Base-by-base conservation (phyloP, 148 eudicot species). In the Hydrangea macrophylla region DNA sequence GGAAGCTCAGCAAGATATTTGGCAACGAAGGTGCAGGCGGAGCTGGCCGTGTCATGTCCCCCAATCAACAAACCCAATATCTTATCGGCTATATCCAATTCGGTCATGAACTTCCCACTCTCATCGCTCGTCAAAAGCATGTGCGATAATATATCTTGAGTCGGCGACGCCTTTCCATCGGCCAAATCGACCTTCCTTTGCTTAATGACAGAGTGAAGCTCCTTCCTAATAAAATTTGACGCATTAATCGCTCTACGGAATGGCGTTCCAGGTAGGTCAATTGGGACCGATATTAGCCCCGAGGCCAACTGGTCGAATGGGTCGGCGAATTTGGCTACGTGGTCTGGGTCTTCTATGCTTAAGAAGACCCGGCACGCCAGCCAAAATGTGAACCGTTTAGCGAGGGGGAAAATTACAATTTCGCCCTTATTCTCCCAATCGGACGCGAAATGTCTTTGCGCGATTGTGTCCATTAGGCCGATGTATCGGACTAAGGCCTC, bases 391-490 rank as follows among this genome's bases (percentile, higher is more conserved):
- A 33, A 67, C 15, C 51, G 39, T 18, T 55, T 64, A 24, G 60
- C 33, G 42, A 67, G 61, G 6, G 70, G 80, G 62, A 64, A 76
- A 25, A 73, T 70, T 6, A 62, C 24, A 0, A 66, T 27, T 5
- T 50, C 36, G 25, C 66, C 55, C 22, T 79, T 73, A 55, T 59
- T 60, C 50, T 79, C 76, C 82, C 80, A 80, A 0, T 9, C 54
- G 1, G 64, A 58, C 15, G 66, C 67, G 0, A 82, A 73, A 24
- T 82, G 86, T 0, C 61, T 33, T n/a, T 73, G 75, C 2, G 81
- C 86, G 5, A 79, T 68, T 12, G 28, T 30, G 50, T 82, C 83
- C 80, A 79, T 79, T 32, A 76, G 59, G 2, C 80, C 64, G 1
- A 82, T 64, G 50, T 82, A 76, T 0, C 55, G 55, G 27, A 70